Percentiles rank a stretch among this genome's conserved stretches.
Conservation (phyloP, 1,284 basidiomycete genomes). For the Xerocomus minutiporus region DNA sequence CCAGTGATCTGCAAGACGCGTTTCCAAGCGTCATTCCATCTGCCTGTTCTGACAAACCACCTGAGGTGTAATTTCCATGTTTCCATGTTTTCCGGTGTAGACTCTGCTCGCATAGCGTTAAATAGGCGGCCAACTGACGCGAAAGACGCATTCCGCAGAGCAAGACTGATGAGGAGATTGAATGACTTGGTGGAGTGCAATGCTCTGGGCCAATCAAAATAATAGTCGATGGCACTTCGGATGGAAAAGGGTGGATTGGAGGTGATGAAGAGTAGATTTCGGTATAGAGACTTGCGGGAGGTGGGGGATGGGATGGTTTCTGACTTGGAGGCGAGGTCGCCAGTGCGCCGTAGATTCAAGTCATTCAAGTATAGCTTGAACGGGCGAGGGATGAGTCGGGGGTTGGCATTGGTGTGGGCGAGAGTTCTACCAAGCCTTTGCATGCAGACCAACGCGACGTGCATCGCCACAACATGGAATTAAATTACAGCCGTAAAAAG, state of each 20-base stretch:
- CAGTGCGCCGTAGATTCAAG: background rate
- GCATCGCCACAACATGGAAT: background rate
- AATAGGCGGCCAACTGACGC: slow-evolving; percentile 42
- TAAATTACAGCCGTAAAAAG: background rate
- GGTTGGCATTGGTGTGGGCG: background rate
- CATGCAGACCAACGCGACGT: background rate
- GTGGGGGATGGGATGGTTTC: slow-evolving; percentile 7
- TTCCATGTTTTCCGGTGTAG: slow-evolving; percentile 38
- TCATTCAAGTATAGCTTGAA: background rate
- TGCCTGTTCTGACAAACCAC: slow-evolving; percentile 44
- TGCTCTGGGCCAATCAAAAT: slow-evolving; percentile 37
- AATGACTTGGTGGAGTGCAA: slow-evolving; percentile 49
- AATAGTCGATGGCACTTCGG: slow-evolving; percentile 46
- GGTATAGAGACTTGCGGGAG: slow-evolving; percentile 36
- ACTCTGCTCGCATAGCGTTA: slow-evolving; percentile 37
- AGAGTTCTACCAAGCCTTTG: background rate
- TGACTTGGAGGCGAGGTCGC: background rate
- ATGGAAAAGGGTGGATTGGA: slow-evolving; percentile 30
- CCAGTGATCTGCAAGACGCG: slow-evolving; percentile 25
- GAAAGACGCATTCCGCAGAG: slow-evolving; percentile 42
- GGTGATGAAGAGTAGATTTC: slow-evolving; percentile 43
- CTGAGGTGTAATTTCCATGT: slow-evolving; percentile 48
- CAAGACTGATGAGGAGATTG: slow-evolving; percentile 48
- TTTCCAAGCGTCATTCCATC: slow-evolving; percentile 49
- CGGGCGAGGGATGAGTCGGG: background rate